Base-by-base conservation (phyloP, 1,284 basidiomycete genomes). In the Sanghuangporus sanghuang region DNA sequence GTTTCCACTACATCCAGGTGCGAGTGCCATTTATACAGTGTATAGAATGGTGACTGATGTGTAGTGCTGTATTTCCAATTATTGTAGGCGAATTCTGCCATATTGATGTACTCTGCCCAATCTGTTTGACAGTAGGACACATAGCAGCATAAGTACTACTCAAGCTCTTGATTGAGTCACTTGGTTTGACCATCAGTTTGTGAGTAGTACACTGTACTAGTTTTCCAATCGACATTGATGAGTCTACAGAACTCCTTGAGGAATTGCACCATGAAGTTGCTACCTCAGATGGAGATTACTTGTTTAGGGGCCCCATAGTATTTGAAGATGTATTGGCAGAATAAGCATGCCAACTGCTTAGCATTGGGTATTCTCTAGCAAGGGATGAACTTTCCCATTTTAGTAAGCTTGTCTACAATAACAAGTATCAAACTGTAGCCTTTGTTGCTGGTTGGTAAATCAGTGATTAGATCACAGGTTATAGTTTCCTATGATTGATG, bases 341-440 rank as follows among this genome's bases (percentile, higher is more conserved):
- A 73, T 0, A 75, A 62, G 0, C 42, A 18, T 0, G 76, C 77
- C 0, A 74, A 63, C 0, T 69, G 71, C 44, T 64, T 21, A 0
- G 74, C 67, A 0, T 71, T 72, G 0, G 74, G 70, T 3, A 65
- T 69, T 5, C 71, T 72, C 0, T 46, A 63, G 23, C 69, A 70
- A 7, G 73, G 72, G 49, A 73, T 68, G 53, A 76, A 66, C 54
- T 71, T 59, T 18, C 64, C 66, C 64, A 67, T 62, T 68, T 77
- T 79, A 0, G 71, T 74, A 8, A 79, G 70, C 0, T 66, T 55
- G 62, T 81, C 75, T 0, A 78, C 72, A 0, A 80, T 62, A 0
- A 76, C 74, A 0, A 79, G 59, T 42, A 83, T 74, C 0, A 68
- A 40, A 61, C 82, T 68, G 39, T 68, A 74, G 0, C 76, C 78